phyloP scores from a whole-genome alignment of 2,329 filamentous ascomycete species.

The Pyrenophora teres region DNA sequence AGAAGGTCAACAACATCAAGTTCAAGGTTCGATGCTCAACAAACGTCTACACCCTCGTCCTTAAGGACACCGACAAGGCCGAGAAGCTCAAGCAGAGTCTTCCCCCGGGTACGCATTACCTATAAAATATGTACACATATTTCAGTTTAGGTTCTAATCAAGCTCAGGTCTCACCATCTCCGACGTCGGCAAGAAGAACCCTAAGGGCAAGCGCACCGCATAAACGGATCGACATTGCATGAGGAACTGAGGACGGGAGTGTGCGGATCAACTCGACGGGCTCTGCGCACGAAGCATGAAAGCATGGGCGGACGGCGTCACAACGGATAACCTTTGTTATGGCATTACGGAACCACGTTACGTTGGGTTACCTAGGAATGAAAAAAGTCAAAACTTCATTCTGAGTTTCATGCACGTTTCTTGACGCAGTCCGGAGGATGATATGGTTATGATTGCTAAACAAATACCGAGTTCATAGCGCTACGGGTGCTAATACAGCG shows the following conservation, averaged over 20 bases:
- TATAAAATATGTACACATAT: not conserved
- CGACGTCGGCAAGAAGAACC: constrained; percentile 68
- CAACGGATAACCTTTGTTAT: constrained; percentile 40
- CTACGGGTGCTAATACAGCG: constrained; percentile 10
- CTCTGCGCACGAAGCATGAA: constrained; percentile 24
- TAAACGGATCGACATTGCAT: constrained; percentile 25
- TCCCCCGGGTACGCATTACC: constrained; percentile 77
- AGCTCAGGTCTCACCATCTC: constrained; percentile 60
- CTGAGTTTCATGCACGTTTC: constrained; percentile 6
- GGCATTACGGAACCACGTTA: constrained; percentile 35
- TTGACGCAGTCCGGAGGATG: not conserved
- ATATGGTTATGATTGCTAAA: constrained; percentile 4
- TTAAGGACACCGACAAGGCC: constrained; percentile 99
- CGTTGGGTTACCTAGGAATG: constrained; percentile 34
- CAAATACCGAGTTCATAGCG: not conserved
- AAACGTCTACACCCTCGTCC: constrained; percentile 96
- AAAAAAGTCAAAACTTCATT: constrained; percentile 39
- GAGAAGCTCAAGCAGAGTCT: constrained; percentile 99
- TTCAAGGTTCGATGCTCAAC: constrained; percentile 99
- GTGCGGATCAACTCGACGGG: constrained; percentile 13
- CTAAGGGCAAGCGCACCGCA: constrained; percentile 55
- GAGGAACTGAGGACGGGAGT: constrained; percentile 13
- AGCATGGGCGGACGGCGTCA: constrained; percentile 39
- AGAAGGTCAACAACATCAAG: constrained; percentile 90
- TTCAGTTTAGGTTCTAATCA: constrained; percentile 12